Evolutionary conservation across 2,329 filamentous ascomycete species (phyloP).

Genomic region (Diaporthe ampelina): DNA sequence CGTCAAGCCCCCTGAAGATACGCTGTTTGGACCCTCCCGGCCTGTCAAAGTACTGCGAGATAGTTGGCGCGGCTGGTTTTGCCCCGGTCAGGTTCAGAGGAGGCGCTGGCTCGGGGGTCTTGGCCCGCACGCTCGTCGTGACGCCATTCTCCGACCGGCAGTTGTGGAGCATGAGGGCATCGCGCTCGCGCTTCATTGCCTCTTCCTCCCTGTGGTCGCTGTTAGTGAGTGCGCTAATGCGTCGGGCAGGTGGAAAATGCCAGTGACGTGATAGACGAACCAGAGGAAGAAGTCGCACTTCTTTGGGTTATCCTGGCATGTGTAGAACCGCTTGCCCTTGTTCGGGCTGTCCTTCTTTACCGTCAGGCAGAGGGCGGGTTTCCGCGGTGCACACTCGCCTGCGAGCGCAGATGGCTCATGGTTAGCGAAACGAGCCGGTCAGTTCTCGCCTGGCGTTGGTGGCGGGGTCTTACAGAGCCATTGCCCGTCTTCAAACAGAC

Average conservation of each 20-base stretch:
- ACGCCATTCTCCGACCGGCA: conserved; percentile 40
- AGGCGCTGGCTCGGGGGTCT: conserved; percentile 32
- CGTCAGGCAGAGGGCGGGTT: conserved; percentile 52
- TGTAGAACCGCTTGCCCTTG: conserved; percentile 59
- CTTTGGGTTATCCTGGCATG: conserved; percentile 51
- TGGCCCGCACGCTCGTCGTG: conserved; percentile 35
- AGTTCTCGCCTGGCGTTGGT: neutral
- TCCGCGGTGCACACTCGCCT: conserved; percentile 61
- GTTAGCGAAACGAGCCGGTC: neutral
- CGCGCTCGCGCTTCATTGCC: conserved; percentile 50
- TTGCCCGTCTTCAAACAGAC: conserved; percentile 45
- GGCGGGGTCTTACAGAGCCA: conserved; percentile 48
- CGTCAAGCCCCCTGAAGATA: conserved; percentile 36
- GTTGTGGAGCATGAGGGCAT: conserved; percentile 40
- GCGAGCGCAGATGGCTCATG: neutral
- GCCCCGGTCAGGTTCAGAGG: conserved; percentile 19
- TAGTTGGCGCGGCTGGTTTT: conserved; percentile 14
- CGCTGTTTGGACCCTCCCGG: conserved; percentile 13
- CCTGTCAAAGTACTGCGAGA: conserved; percentile 18
- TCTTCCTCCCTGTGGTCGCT: conserved; percentile 48
- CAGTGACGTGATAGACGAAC: conserved; percentile 35
- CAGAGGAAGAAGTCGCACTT: conserved; percentile 62
- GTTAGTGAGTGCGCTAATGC: neutral
- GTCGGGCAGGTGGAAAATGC: neutral
- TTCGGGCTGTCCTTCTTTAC: conserved; percentile 56